These are phyloP conservation scores for Diaporthe citrichinensis DNA, from an alignment of 2,329 filamentous ascomycete species.

Conservation along the genomic window DNA sequence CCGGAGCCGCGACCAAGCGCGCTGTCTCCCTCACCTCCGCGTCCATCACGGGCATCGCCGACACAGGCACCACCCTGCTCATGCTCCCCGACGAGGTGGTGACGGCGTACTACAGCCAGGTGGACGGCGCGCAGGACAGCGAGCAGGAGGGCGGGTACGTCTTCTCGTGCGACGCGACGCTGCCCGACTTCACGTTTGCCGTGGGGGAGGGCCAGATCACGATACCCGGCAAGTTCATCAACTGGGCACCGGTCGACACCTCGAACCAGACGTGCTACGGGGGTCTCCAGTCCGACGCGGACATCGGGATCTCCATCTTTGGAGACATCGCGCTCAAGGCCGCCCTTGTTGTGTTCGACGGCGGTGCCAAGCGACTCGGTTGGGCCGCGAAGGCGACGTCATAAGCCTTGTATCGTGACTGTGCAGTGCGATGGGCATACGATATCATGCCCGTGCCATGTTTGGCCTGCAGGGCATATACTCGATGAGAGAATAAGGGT, in stretches of 20 bases:
- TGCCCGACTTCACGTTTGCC: slow-evolving; percentile 60
- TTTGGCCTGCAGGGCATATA: neutral
- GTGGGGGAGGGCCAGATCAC: slow-evolving; percentile 58
- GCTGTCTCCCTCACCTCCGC: slow-evolving; percentile 46
- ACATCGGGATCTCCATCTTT: slow-evolving; percentile 48
- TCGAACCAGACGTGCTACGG: slow-evolving; percentile 51
- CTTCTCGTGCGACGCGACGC: slow-evolving; percentile 58
- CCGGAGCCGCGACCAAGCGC: slow-evolving; percentile 23
- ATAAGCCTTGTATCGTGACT: neutral
- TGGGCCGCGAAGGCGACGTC: slow-evolving; percentile 53
- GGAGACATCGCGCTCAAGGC: slow-evolving; percentile 50
- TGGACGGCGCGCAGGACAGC: slow-evolving; percentile 53
- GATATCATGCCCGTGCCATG: neutral
- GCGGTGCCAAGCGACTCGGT: slow-evolving; percentile 54
- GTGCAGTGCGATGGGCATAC: neutral
- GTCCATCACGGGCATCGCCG: slow-evolving; percentile 56
- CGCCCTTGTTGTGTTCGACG: slow-evolving; percentile 51
- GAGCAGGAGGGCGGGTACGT: slow-evolving; percentile 56
- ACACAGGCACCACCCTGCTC: slow-evolving; percentile 66
- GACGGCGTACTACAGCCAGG: slow-evolving; percentile 59
- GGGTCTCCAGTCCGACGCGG: slow-evolving; percentile 49
- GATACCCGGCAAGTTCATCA: slow-evolving; percentile 58
- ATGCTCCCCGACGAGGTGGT: slow-evolving; percentile 59
- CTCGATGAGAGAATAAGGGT: neutral
- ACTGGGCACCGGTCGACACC: slow-evolving; percentile 48